Conservation (phyloP, 139 green algal genomes). For the Picochlorum costavermella region DNA sequence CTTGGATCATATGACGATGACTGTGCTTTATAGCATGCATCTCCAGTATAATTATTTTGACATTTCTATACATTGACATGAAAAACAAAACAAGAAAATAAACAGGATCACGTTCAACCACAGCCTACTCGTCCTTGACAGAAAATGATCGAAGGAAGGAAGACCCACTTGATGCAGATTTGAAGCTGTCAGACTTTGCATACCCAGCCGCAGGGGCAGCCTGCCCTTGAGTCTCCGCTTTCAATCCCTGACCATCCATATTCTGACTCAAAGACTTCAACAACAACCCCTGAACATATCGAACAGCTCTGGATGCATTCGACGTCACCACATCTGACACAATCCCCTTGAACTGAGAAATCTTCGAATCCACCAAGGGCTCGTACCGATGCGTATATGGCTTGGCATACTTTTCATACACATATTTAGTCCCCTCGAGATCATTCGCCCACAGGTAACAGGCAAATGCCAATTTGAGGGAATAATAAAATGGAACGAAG, state of each 20-base stretch:
- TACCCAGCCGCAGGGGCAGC: conserved; percentile 4
- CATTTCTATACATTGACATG: no score
- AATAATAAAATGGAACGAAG: conserved; percentile 53
- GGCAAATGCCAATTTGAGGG: conserved; percentile 39
- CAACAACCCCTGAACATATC: conserved; percentile 1
- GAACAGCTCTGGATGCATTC: conserved; percentile 13
- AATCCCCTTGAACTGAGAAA: conserved; percentile 10
- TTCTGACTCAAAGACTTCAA: conserved; percentile 8
- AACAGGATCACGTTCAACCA: no score
- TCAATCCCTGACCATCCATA: background rate
- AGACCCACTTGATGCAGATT: conserved; percentile 5
- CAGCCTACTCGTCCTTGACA: background rate
- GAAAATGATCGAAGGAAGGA: background rate
- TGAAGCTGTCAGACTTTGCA: conserved; percentile 8
- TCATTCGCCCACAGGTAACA: conserved; percentile 46
- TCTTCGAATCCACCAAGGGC: conserved; percentile 15
- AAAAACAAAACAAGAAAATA: no score
- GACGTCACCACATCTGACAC: conserved; percentile 9
- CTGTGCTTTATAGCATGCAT: conserved; percentile 1
- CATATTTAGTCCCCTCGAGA: conserved; percentile 9
- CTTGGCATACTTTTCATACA: conserved; percentile 13
- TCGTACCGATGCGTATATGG: conserved; percentile 17
- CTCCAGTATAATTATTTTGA: no score
- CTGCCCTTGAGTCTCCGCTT: background rate
- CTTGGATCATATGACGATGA: conserved; percentile 12